Evolutionary conservation across 345 rosid genomes (phyloP), one percentile per base, ranked within the genome.

Genomic region (Ceriops tagal): DNA sequence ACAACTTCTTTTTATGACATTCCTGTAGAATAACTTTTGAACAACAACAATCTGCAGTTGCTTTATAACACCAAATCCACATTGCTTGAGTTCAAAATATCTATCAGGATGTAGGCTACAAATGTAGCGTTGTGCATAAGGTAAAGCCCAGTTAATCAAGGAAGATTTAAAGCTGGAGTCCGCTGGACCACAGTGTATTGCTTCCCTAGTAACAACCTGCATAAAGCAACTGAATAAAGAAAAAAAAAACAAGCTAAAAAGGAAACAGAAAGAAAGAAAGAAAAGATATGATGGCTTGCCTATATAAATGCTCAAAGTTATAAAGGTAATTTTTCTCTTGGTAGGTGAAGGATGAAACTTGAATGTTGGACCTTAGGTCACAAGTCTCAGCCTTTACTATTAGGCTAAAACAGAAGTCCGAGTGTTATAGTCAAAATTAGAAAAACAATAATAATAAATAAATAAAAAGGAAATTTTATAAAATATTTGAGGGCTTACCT

Each of bases 41-140:
- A 87, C 95, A 28, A 83, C 97, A 34, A 85, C 70, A 56, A 91
- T 58, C 73, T 79, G 80, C 47, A 91, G 80, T 60, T 78, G 74
- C 74, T 78, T 80, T 67, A 81, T 71, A 70, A 60, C 69, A 62
- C 75, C 72, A 65, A 81, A 79, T 64, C 83, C 87, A 62, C 83
- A 79, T 72, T 72, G 82, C 80, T 83, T 84, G 30, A 85, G 78
- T 73, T 81, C 83, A 64, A 43, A 53, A 70, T 92, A 95, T 68
- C 74, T 81, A 53, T 85, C 83, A 39, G 80, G 86, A 69, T 88
- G 89, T 20, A 83, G 47, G 62, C 84, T 73, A 73, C 71, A 84
- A 35, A 92, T 72, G 81, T 90, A 95, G 61, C 99, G 93, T 74
- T 95, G 99, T 52, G 96, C 93, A 86, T 86, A 92, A 69, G 99